A percentile compares a stretch with the other conserved stretches of the same genome.
Evolutionary conservation across 192 early-diverging fungal species (phyloP).

Genomic region (Mortierella antarctica): DNA sequence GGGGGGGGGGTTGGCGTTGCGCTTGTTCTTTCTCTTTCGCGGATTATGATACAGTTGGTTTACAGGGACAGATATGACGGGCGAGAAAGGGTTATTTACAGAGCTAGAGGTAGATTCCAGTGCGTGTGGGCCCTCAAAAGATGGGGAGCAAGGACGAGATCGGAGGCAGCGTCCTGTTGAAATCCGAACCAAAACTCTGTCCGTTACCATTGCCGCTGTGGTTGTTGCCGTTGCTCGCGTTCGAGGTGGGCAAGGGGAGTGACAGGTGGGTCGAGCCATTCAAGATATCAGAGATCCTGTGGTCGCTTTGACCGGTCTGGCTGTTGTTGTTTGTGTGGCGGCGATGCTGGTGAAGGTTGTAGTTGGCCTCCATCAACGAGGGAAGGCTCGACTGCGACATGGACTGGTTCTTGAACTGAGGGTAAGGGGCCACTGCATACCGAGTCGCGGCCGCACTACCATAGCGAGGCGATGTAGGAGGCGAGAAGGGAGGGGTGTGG

Average conservation of each 20-base stretch:
- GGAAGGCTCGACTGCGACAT: conserved; percentile 20
- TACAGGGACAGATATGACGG: too few relatives aligned
- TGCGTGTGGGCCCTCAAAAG: conserved; percentile 9
- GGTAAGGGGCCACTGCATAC: conserved; percentile 48
- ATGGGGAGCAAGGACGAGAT: conserved; percentile 50
- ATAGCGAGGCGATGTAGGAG: conserved; percentile 48
- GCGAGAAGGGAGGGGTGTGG: conserved; percentile 50
- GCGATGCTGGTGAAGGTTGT: conserved; percentile 49
- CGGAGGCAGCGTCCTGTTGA: conserved; percentile 41
- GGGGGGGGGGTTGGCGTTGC: too few relatives aligned
- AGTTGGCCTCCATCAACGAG: conserved; percentile 47
- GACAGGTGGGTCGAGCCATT: conserved; percentile 51
- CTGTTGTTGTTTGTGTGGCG: conserved; percentile 22
- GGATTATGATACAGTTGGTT: too few relatives aligned
- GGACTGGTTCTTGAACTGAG: conserved; percentile 41
- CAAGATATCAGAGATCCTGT: conserved; percentile 48
- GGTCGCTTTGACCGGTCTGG: conserved; percentile 20
- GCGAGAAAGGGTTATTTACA: too few relatives aligned
- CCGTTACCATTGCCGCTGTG: conserved; percentile 10
- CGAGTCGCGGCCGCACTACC: conserved; percentile 33
- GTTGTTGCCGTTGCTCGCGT: conserved; percentile 12
- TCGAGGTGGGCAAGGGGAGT: conserved; percentile 42
- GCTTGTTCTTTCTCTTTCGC: too few relatives aligned
- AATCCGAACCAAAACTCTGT: conserved; percentile 40
- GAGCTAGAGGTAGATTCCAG: too few relatives aligned